A percentile compares a stretch with the other conserved stretches of the same genome.
Conservation (phyloP, 306 rosid species). For the Trifolium fragiferum region DNA sequence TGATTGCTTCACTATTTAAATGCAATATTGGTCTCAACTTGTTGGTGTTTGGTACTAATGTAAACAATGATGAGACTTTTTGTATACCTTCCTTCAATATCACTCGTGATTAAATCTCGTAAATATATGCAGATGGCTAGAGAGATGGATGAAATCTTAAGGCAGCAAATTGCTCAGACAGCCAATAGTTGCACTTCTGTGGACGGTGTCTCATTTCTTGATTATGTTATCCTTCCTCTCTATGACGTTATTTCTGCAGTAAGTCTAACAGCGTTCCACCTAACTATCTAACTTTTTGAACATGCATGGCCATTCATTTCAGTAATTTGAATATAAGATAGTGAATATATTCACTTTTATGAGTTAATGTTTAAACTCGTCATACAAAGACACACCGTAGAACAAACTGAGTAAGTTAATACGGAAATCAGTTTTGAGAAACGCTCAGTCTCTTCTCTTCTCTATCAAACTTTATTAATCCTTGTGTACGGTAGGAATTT, state of each 20-base stretch:
- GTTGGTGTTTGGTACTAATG: neutral
- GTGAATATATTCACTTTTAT: too few relatives aligned
- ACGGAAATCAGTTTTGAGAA: neutral
- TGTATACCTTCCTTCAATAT: neutral
- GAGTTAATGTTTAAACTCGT: too few relatives aligned
- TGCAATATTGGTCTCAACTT: slow-evolving; percentile 26
- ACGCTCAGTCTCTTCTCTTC: neutral
- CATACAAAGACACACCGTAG: too few relatives aligned
- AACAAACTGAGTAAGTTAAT: neutral
- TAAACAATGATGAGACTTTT: neutral
- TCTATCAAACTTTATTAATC: slow-evolving; percentile 1
- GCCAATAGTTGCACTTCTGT: slow-evolving; percentile 79
- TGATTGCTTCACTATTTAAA: slow-evolving; percentile 6
- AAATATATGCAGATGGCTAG: slow-evolving; percentile 79
- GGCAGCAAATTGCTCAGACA: slow-evolving; percentile 74
- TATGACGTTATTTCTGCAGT: slow-evolving; percentile 82
- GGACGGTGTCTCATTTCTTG: slow-evolving; percentile 80
- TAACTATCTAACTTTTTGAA: too few relatives aligned
- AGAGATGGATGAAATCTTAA: slow-evolving; percentile 86
- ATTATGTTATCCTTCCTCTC: slow-evolving; percentile 75
- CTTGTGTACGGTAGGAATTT: slow-evolving; percentile 15
- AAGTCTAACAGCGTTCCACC: too few relatives aligned
- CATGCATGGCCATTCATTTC: too few relatives aligned
- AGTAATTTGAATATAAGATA: too few relatives aligned
- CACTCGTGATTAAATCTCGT: slow-evolving; percentile 16